Evolutionary conservation across 2,329 filamentous ascomycete species (phyloP).

Genomic region (Cytospora mali): DNA sequence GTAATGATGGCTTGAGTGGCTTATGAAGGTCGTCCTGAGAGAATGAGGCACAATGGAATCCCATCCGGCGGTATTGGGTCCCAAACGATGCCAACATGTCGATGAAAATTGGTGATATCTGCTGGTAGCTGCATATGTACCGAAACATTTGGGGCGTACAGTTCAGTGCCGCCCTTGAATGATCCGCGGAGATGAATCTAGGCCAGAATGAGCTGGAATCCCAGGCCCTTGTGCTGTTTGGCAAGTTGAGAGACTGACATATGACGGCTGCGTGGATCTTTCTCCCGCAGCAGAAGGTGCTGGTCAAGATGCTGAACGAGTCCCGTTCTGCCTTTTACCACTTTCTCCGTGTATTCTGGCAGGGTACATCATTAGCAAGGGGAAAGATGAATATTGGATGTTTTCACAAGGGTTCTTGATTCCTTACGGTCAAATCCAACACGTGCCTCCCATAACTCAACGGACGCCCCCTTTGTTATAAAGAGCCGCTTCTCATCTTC

Average conservation of each 20-base stretch:
- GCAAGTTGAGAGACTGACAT: neutral
- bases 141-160: constrained; percentile 13
- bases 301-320: neutral
- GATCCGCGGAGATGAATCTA: constrained; percentile 4
- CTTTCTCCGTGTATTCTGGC: neutral
- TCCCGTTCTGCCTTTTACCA: neutral
- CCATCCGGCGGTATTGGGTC: constrained; percentile 45
- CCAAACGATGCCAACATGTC: constrained; percentile 44
- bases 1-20: neutral
- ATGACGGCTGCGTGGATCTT: constrained; percentile 6
- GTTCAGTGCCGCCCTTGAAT: constrained; percentile 5
- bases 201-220: too few relatives aligned
- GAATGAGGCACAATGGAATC: constrained; percentile 8
- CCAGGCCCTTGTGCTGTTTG: too few relatives aligned
- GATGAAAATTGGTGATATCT: constrained; percentile 3
- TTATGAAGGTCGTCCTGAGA: constrained; percentile 2
- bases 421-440: neutral
- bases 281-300: neutral
- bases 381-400: too few relatives aligned
- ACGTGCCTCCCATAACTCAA: constrained; percentile 5
- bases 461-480: neutral
- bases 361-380: neutral
- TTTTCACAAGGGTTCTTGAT: rapidly evolving
- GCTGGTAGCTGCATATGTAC: constrained; percentile 11
- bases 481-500: constrained; percentile 4